Evolutionary conservation across 2,329 filamentous ascomycete genomes (phyloP).

Genomic region (Daldinia sp.): DNA sequence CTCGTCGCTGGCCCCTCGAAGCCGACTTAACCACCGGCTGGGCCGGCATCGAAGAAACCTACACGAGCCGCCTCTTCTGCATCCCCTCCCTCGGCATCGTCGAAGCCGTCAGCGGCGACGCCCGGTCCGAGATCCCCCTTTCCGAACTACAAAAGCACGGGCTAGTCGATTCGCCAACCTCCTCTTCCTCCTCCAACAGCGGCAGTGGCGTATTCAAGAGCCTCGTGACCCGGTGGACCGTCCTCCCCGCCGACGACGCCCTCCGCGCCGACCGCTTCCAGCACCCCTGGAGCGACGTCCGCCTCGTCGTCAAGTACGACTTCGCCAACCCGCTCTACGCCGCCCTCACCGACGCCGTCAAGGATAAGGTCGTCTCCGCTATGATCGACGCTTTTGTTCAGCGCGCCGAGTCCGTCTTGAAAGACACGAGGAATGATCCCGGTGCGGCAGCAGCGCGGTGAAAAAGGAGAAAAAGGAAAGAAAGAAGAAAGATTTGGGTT

Average conservation of each 20-base stretch:
- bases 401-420: conserved; percentile 73
- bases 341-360: conserved; percentile 82
- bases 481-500: background rate
- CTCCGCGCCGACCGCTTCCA: conserved; percentile 10
- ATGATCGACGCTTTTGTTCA: conserved; percentile 97
- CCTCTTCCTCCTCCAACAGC: no score
- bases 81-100: conserved; percentile 74
- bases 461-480: background rate
- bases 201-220: conserved; percentile 69
- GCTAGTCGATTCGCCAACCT: no score
- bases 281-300: conserved; percentile 74
- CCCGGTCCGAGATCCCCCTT: conserved; percentile 57
- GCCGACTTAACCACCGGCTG: conserved; percentile 88
- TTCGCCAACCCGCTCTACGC: conserved; percentile 92
- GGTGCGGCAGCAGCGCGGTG: conserved; percentile 13
- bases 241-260: conserved; percentile 60
- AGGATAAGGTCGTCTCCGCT: conserved; percentile 83
- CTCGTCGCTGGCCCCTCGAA: conserved; percentile 74
- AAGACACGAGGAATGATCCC: conserved; percentile 37
- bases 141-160: conserved; percentile 50
- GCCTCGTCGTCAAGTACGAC: conserved; percentile 81
- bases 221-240: conserved; percentile 77
- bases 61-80: conserved; percentile 84
- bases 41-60: conserved; percentile 84
- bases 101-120: conserved; percentile 79